Evolutionary conservation across 495 filamentous ascomycete genomes (phyloP), one percentile per base, ranked within the genome.

Genomic region (Hyaloscypha bicolor): DNA sequence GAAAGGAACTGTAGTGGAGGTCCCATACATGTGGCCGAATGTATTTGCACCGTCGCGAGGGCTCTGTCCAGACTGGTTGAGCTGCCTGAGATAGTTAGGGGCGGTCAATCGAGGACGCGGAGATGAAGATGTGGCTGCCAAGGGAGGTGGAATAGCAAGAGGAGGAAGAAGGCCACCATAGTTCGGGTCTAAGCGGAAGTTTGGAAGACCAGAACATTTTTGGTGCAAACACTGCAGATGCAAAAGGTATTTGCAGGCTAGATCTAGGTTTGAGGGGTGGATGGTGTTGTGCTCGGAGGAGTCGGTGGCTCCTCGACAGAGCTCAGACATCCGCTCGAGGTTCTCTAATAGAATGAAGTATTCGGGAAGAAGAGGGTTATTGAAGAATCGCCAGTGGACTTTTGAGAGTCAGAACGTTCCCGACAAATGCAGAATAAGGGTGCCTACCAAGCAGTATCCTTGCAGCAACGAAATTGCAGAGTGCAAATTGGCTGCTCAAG

Each of bases 391-490:
- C 70, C 76, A 75, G 32, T 74, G 69, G 21, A 76, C 75, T 72
- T 71, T 31, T 52, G 3, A 11, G 22, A 29, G 21, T 67, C 30
- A 62, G 48, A 22, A 39, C 4, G 30, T 21, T 55, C 31, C 42
- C 45, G 55, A n/a, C 63, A 61, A 39, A 16, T 22, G 12, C 5
- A 53, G 51, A 29, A 21, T 42, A 58, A 9, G 45, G 31, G 30
- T 25, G 52, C 64, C 51, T 65, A 72, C 72, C 70, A 37, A 77
- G 71, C 29, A 81, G 66, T 33, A 78, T 73, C 60, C 78, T 70
- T 0, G 73, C 80, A 3, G 74, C 72, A 59, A 82, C 73, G 61
- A 80, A 82, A 14, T 75, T 65, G 61, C 78, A 82, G 53, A 80
- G 77, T 42, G 76, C 75, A 66, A 80, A 79, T 59, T 80, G 79